Conservation (phyloP, 179 eudicot genomes). For the Patellifolia procumbens region DNA sequence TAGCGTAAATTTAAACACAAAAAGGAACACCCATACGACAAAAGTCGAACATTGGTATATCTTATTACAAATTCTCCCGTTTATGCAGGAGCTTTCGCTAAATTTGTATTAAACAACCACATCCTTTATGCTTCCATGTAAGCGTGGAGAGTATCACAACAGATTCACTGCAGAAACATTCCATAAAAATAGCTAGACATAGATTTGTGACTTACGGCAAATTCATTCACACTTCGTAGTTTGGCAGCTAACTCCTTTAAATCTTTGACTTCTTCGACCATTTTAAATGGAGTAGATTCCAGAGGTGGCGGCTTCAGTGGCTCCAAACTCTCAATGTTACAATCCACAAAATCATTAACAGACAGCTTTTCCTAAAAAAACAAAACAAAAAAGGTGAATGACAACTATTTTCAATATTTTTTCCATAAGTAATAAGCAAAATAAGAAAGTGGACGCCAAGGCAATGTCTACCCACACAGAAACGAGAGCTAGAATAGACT, state of each 20-base stretch:
- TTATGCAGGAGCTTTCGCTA: not conserved
- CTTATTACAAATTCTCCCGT: not conserved
- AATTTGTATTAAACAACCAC: not conserved
- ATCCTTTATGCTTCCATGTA: not conserved
- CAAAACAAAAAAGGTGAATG: not conserved
- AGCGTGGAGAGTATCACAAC: not conserved
- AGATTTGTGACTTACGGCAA: slow-evolving; percentile 58
- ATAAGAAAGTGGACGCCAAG: not conserved
- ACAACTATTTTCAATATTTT: not conserved
- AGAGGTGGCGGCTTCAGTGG: slow-evolving; percentile 62
- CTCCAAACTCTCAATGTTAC: slow-evolving; percentile 38
- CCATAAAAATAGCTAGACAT: not conserved
- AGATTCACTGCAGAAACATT: not conserved
- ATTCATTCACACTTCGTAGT: slow-evolving; percentile 63
- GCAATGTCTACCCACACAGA: not conserved
- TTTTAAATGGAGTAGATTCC: slow-evolving; percentile 71
- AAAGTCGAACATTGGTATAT: no score
- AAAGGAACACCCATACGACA: not conserved
- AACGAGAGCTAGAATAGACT: not conserved
- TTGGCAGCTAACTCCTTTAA: slow-evolving; percentile 84
- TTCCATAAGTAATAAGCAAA: not conserved
- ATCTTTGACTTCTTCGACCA: slow-evolving; percentile 76
- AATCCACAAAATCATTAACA: slow-evolving; percentile 67
- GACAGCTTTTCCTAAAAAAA: slow-evolving; percentile 63
- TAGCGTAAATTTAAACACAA: not conserved